Evolutionary conservation across 495 filamentous ascomycete genomes (phyloP).

Genomic region (Penicillium canariense): DNA sequence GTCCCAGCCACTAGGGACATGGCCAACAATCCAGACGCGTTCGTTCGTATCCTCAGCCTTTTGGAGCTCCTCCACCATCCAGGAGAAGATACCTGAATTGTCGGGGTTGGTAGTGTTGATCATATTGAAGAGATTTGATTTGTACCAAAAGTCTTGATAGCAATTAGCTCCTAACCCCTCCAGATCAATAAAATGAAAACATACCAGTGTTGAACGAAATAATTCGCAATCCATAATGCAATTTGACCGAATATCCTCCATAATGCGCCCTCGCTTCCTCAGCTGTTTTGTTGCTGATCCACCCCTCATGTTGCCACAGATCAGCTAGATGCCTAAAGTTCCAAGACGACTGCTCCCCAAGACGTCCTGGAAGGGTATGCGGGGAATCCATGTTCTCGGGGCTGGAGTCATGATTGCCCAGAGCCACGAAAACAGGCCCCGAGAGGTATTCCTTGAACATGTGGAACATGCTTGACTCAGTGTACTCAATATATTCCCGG

Average conservation of each 20-base stretch:
- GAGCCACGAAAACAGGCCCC: conserved; percentile 52
- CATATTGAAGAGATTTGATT: conserved; percentile 44
- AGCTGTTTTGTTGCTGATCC: conserved; percentile 42
- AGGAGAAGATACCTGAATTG: conserved; percentile 48
- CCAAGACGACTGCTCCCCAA: conserved; percentile 57
- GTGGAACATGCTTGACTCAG: conserved; percentile 47
- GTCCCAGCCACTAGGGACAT: conserved; percentile 53
- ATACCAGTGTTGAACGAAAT: conserved; percentile 54
- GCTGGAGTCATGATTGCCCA: conserved; percentile 57
- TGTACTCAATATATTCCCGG: conserved; percentile 48
- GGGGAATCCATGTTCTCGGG: conserved; percentile 51
- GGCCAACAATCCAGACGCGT: conserved; percentile 56
- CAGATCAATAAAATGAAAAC: neutral
- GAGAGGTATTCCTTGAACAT: conserved; percentile 57
- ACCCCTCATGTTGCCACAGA: conserved; percentile 52
- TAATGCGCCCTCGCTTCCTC: conserved; percentile 48
- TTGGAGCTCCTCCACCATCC: conserved; percentile 52
- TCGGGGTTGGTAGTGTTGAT: conserved; percentile 50
- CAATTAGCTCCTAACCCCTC: conserved; percentile 14
- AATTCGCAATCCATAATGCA: conserved; percentile 47
- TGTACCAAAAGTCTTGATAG: conserved; percentile 53
- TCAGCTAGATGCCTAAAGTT: conserved; percentile 52
- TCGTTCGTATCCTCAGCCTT: conserved; percentile 50
- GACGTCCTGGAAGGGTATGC: conserved; percentile 48
- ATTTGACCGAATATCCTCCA: conserved; percentile 50